These are phyloP conservation scores for Tieghemostelium lacteum DNA, from an alignment of 78 protist genomes.

Conservation along the genomic window DNA sequence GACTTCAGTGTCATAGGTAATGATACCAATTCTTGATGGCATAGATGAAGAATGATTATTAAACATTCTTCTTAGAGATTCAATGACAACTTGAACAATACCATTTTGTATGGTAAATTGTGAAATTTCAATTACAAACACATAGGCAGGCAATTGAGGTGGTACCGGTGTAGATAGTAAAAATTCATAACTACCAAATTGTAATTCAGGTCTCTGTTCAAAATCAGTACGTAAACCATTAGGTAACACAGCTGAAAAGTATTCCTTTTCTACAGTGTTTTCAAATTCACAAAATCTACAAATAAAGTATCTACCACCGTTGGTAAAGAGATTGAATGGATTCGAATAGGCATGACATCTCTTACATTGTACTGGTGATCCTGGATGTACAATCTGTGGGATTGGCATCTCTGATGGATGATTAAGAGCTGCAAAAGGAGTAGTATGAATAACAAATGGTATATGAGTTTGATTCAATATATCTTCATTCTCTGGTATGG, in stretches of 20 bases:
- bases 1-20: constrained; percentile 75
- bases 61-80: constrained; percentile 25
- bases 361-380: constrained; percentile 75
- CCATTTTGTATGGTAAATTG: constrained; percentile 34
- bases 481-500: constrained; percentile 70
- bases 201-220: constrained; percentile 60
- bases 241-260: constrained; percentile 60
- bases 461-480: constrained; percentile 13
- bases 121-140: constrained; percentile 59
- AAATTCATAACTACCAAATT: constrained; percentile 49
- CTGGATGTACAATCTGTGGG: constrained; percentile 47
- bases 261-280: constrained; percentile 49
- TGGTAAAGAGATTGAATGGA: constrained; percentile 59
- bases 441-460: constrained; percentile 61
- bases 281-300: constrained; percentile 78
- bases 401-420: not conserved
- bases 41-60: constrained; percentile 29
- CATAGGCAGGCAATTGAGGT: constrained; percentile 28
- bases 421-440: constrained; percentile 42
- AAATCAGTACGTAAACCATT: constrained; percentile 68
- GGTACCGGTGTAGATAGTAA: constrained; percentile 3
- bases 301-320: constrained; percentile 58
- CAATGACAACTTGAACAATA: not conserved
- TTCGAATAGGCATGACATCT: constrained; percentile 76
- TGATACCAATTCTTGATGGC: constrained; percentile 71